These are phyloP conservation scores for Arabis alpina DNA, from an alignment of 345 rosid species.

Conservation along the genomic window DNA sequence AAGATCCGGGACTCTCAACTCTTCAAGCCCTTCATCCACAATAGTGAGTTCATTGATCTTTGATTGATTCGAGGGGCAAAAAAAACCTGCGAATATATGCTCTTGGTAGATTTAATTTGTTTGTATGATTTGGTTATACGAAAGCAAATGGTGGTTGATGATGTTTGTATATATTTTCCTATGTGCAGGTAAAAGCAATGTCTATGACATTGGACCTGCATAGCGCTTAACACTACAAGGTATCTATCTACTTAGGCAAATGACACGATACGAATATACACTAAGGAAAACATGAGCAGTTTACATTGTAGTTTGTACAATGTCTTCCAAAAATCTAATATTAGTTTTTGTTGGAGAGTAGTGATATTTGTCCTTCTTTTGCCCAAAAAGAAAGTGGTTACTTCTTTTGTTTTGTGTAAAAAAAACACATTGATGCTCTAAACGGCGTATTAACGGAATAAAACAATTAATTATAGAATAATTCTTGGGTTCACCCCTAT, in stretches of 20 bases:
- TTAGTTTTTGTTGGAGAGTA: no score
- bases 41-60: slow-evolving; percentile 25
- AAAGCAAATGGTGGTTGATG: not conserved
- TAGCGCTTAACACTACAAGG: slow-evolving; percentile 29
- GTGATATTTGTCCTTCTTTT: no score
- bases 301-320: slow-evolving; percentile 7
- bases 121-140: not conserved
- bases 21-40: slow-evolving; percentile 38
- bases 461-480: no score
- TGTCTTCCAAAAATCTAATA: no score
- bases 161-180: not conserved
- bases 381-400: no score
- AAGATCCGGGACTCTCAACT: slow-evolving; percentile 29
- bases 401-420: no score
- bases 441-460: no score
- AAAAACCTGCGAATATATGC: not conserved
- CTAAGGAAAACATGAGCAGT: not conserved
- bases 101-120: not conserved
- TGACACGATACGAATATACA: slow-evolving; percentile 11
- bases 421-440: no score
- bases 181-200: slow-evolving; percentile 23
- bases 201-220: slow-evolving; percentile 30
- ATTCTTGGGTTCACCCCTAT: no score
- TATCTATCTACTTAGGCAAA: slow-evolving; percentile 1
- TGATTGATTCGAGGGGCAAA: not conserved